Percentiles rank a stretch among this genome's conserved stretches.
phyloP scores from a whole-genome alignment of 805 yeast genomes.

The Torulaspora franciscae region DNA sequence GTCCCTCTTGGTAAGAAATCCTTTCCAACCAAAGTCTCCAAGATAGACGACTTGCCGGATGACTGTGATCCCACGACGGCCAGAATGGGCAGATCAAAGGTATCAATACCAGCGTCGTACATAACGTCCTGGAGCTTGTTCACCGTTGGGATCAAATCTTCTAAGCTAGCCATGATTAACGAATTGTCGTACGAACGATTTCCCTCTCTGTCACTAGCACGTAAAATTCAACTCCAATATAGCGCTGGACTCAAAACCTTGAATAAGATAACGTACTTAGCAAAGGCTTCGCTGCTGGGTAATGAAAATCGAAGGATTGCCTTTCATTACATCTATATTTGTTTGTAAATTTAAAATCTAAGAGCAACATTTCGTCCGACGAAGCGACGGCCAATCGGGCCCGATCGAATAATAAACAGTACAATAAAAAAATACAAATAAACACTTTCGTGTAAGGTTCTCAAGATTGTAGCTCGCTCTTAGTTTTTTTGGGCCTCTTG shows the following conservation, averaged over 20 bases:
- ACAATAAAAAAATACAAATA: not conserved
- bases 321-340: not conserved
- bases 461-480: not conserved
- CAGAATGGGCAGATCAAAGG: conserved; percentile 83
- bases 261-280: not conserved
- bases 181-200: not conserved
- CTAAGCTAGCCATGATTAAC: conserved; percentile 32
- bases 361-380: conserved; percentile 8
- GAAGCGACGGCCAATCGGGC: conserved; percentile 15
- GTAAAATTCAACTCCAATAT: not conserved
- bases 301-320: not conserved
- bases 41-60: conserved; percentile 90
- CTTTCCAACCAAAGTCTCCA: conserved; percentile 92
- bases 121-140: conserved; percentile 94
- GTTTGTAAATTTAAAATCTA: not conserved
- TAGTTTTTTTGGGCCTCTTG: conserved; percentile 14
- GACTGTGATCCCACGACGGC: conserved; percentile 98
- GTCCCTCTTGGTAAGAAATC: conserved; percentile 96
- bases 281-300: not conserved
- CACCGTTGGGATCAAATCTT: conserved; percentile 66
- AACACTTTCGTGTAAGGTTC: not conserved
- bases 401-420: conserved; percentile 9
- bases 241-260: not conserved
- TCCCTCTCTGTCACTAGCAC: not conserved
- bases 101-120: conserved; percentile 91